phyloP scores from a whole-genome alignment of 306 rosid species.

The Trifolium repens region DNA sequence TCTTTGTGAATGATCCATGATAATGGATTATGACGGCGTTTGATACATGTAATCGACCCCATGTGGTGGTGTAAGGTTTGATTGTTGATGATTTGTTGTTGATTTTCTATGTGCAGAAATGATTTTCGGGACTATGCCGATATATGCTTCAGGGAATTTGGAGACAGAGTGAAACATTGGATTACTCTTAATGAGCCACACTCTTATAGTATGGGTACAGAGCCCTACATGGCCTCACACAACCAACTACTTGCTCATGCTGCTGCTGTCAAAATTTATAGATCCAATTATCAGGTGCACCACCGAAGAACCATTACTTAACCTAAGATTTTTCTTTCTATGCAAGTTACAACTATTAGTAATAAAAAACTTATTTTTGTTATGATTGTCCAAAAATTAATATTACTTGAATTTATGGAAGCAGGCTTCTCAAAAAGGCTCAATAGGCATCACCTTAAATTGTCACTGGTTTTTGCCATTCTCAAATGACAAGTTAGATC shows the following conservation, averaged over 20 bases:
- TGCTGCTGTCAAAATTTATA: slow-evolving; percentile 45
- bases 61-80: neutral
- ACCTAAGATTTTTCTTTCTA: neutral
- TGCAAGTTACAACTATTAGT: neutral
- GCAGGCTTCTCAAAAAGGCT: slow-evolving; percentile 58
- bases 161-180: slow-evolving; percentile 50
- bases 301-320: neutral
- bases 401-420: neutral
- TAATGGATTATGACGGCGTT: neutral
- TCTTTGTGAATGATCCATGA: neutral
- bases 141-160: slow-evolving; percentile 48
- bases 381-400: slow-evolving; percentile 21
- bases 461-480: slow-evolving; percentile 55
- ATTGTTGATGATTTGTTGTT: neutral
- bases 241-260: slow-evolving; percentile 51
- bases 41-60: neutral
- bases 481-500: slow-evolving; percentile 42
- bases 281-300: slow-evolving; percentile 40
- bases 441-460: slow-evolving; percentile 58
- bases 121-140: slow-evolving; percentile 44
- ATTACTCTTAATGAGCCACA: slow-evolving; percentile 52
- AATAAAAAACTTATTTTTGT: neutral
- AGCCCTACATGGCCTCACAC: slow-evolving; percentile 34
- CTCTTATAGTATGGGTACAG: slow-evolving; percentile 10
- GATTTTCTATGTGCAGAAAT: slow-evolving; percentile 35